phyloP scores from a whole-genome alignment of 805 yeast genomes.

The Zygosaccharomyces siamensis region DNA sequence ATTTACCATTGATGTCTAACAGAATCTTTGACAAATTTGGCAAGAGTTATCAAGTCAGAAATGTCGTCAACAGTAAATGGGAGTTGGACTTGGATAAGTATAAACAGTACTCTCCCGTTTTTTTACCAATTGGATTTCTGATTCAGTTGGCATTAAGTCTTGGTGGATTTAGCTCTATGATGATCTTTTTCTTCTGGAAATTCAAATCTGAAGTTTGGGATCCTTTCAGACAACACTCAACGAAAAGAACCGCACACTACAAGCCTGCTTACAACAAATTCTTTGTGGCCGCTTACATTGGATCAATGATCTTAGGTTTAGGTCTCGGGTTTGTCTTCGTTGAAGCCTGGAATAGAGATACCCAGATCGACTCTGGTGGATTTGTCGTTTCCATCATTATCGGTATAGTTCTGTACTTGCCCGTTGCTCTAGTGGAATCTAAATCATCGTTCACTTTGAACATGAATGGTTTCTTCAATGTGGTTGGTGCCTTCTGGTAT shows the following conservation, averaged over 20 bases:
- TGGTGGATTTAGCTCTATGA: constrained; percentile 56
- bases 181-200: constrained; percentile 50
- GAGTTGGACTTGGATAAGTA: constrained; percentile 46
- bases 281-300: constrained; percentile 38
- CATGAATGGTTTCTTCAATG: constrained; percentile 57
- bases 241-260: constrained; percentile 8
- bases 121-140: constrained; percentile 52
- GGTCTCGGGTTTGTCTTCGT: constrained; percentile 40
- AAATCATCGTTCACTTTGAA: constrained; percentile 57
- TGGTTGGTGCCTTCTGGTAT: constrained; percentile 58
- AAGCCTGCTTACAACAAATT: constrained; percentile 47
- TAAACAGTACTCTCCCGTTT: constrained; percentile 58
- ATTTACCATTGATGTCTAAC: constrained; percentile 52
- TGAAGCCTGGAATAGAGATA: constrained; percentile 37
- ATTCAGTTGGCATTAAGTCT: constrained; percentile 58
- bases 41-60: constrained; percentile 44
- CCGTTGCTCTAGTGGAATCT: constrained; percentile 58
- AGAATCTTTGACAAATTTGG: constrained; percentile 50
- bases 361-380: constrained; percentile 47
- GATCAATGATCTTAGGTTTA: constrained; percentile 42
- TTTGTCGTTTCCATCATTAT: constrained; percentile 51
- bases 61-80: constrained; percentile 43
- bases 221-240: constrained; percentile 25
- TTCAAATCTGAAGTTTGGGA: constrained; percentile 50
- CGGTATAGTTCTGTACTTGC: constrained; percentile 51